phyloP scores from a whole-genome alignment of 2,329 filamentous ascomycete genomes.

The Dothiorella sarmentorum region DNA sequence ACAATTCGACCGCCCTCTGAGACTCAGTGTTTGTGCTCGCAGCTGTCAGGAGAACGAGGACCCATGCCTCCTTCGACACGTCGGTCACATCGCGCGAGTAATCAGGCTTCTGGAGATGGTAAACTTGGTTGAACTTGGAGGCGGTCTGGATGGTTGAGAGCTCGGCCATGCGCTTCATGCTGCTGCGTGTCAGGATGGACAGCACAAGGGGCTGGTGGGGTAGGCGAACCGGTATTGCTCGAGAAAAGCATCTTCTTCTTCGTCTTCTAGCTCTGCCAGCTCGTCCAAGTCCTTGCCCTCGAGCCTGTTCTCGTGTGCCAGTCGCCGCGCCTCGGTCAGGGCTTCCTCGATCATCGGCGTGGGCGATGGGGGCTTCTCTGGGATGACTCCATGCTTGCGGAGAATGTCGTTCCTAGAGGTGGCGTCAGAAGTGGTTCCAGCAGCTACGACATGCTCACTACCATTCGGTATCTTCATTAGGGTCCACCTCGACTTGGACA shows the following conservation, averaged over 20 bases:
- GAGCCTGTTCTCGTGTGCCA: slow-evolving; percentile 87
- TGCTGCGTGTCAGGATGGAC: slow-evolving; percentile 24
- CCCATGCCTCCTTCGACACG: slow-evolving; percentile 65
- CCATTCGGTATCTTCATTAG: slow-evolving; percentile 98
- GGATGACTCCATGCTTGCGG: slow-evolving; percentile 92
- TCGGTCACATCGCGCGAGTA: slow-evolving; percentile 91
- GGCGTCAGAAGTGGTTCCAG: slow-evolving; percentile 16
- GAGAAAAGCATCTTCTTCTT: slow-evolving; percentile 90
- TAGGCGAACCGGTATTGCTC: slow-evolving; percentile 67
- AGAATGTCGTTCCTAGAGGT: slow-evolving; percentile 91
- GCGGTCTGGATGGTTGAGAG: slow-evolving; percentile 71
- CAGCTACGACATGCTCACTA: slow-evolving; percentile 32
- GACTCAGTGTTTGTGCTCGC: slow-evolving; percentile 81
- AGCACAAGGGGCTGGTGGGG: not conserved
- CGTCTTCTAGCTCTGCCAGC: slow-evolving; percentile 87
- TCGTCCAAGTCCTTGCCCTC: slow-evolving; percentile 95
- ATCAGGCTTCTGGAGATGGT: slow-evolving; percentile 90
- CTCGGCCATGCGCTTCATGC: slow-evolving; percentile 80
- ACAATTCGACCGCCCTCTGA: slow-evolving; percentile 76
- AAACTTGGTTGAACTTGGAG: slow-evolving; percentile 82
- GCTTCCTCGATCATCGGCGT: slow-evolving; percentile 97
- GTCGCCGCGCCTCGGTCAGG: slow-evolving; percentile 72
- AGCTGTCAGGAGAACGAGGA: slow-evolving; percentile 78
- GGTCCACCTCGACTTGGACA: slow-evolving; percentile 81
- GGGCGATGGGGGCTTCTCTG: slow-evolving; percentile 94